These are phyloP conservation scores for Isatis lusitanica DNA, from an alignment of 441 rosid genomes.

Conservation along the genomic window DNA sequence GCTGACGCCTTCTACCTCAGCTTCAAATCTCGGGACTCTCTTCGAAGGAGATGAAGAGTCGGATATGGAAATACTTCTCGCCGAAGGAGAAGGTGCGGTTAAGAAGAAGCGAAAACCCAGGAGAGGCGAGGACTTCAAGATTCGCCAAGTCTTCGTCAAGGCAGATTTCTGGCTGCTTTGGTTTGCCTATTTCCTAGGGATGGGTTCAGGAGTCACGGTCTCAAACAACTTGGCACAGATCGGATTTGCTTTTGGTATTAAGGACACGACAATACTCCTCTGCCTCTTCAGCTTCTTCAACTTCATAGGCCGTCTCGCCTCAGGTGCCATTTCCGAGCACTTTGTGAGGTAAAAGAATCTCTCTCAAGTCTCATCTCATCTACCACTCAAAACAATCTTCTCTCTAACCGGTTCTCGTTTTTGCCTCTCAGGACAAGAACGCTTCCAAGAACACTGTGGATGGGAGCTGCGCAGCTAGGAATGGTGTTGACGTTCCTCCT, in stretches of 20 bases:
- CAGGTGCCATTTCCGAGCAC: conserved; percentile 89
- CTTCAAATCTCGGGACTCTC: conserved; percentile 59
- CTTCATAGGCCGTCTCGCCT: conserved; percentile 85
- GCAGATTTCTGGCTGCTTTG: conserved; percentile 98
- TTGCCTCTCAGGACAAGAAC: conserved; percentile 62
- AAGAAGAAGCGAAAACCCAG: conserved; percentile 80
- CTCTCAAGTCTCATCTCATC: background rate
- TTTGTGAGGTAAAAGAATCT: conserved; percentile 65
- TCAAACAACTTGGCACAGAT: conserved; percentile 96
- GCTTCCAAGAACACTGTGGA: conserved; percentile 88
- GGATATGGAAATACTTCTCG: conserved; percentile 75
- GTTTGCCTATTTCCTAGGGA: conserved; percentile 80
- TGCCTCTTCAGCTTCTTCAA: conserved; percentile 85
- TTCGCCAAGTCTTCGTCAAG: conserved; percentile 73
- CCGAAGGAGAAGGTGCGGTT: conserved; percentile 89
- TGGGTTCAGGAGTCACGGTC: conserved; percentile 87
- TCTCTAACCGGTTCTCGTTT: background rate
- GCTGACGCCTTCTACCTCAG: conserved; percentile 67
- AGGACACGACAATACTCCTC: conserved; percentile 68
- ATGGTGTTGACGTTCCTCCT: conserved; percentile 62
- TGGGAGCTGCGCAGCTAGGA: conserved; percentile 56
- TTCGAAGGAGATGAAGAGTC: conserved; percentile 55
- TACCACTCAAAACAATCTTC: background rate
- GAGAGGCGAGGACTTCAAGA: conserved; percentile 92
- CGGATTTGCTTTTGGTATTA: conserved; percentile 67